These are phyloP conservation scores for Oryza nivara DNA, from an alignment of 176 grass and related monocot genomes.

Conservation along the genomic window DNA sequence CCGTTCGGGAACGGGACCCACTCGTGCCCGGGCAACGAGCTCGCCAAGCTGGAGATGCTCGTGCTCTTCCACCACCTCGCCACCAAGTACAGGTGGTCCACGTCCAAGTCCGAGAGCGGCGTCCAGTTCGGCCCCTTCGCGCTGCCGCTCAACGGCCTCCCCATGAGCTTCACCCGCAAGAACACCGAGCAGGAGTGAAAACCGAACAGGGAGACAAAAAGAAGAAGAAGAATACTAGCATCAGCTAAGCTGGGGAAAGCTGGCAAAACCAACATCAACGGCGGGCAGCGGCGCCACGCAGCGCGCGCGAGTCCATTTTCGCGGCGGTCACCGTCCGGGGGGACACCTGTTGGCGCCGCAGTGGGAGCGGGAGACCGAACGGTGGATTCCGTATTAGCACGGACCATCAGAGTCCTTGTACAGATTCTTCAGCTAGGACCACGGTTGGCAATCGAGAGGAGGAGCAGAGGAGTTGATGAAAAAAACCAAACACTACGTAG, in stretches of 20 bases:
- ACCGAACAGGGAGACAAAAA: not conserved
- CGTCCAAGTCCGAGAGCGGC: conserved; percentile 75
- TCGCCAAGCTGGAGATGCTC: conserved; percentile 98
- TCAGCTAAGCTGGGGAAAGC: no score
- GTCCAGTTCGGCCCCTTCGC: conserved; percentile 91
- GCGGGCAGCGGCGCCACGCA: not conserved
- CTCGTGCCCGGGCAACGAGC: conserved; percentile 98
- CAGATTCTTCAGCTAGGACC: conserved; percentile 55
- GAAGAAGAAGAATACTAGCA: not conserved
- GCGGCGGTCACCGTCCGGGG: conserved; percentile 46
- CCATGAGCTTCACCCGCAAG: conserved; percentile 81
- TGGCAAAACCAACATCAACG: not conserved
- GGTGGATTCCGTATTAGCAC: not conserved
- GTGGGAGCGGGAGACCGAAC: conserved; percentile 14
- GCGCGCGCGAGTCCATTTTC: conserved; percentile 1
- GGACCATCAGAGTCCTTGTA: conserved; percentile 40
- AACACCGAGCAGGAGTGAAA: not conserved
- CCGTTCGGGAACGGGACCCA: conserved; percentile 97
- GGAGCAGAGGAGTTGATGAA: not conserved
- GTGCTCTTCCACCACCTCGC: conserved; percentile 93
- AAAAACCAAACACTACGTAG: not conserved
- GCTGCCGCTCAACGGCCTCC: conserved; percentile 78
- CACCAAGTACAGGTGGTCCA: conserved; percentile 88
- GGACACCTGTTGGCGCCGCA: conserved; percentile 41
- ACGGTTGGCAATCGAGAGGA: conserved; percentile 26